phyloP scores from a whole-genome alignment of 495 filamentous ascomycete genomes.

The Patellaria atrata region DNA sequence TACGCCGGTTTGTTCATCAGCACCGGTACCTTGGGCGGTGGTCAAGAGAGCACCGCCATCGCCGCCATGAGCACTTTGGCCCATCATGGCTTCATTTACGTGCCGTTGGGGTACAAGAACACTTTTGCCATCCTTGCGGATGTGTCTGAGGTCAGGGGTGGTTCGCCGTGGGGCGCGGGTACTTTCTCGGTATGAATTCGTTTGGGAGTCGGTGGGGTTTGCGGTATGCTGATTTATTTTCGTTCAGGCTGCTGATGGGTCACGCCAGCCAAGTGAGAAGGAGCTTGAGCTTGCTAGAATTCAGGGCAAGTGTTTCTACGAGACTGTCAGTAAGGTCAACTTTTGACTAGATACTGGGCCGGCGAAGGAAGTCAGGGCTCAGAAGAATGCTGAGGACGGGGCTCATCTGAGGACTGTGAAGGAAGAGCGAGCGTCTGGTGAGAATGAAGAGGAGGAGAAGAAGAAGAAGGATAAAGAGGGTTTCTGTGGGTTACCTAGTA shows the following conservation, averaged over 20 bases:
- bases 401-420: slow-evolving; percentile 3
- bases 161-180: slow-evolving; percentile 85
- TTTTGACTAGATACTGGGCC: slow-evolving; percentile 85
- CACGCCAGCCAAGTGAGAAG: slow-evolving; percentile 55
- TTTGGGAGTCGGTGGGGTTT: too few species aligned
- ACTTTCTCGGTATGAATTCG: slow-evolving; percentile 57
- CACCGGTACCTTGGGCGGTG: slow-evolving; percentile 65
- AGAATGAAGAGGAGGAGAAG: slow-evolving; percentile 10
- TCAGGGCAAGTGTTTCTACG: slow-evolving; percentile 82
- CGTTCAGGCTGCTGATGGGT: slow-evolving; percentile 47
- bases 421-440: slow-evolving; percentile 1
- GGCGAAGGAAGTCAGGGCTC: slow-evolving; percentile 18
- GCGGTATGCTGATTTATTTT: background rate
- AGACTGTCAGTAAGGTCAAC: slow-evolving; percentile 54
- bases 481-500: slow-evolving; percentile 57
- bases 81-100: slow-evolving; percentile 92
- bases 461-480: slow-evolving; percentile 32
- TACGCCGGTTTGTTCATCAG: slow-evolving; percentile 84
- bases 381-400: background rate
- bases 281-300: slow-evolving; percentile 66
- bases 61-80: slow-evolving; percentile 73
- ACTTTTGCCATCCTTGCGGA: slow-evolving; percentile 54
- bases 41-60: slow-evolving; percentile 80
- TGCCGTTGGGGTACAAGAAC: slow-evolving; percentile 84
- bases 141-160: slow-evolving; percentile 65